A percentile compares a stretch with the other conserved stretches of the same genome.
Conservation (phyloP, 192 early-diverging fungal species). For the Lunasporangiospora selenospora region DNA sequence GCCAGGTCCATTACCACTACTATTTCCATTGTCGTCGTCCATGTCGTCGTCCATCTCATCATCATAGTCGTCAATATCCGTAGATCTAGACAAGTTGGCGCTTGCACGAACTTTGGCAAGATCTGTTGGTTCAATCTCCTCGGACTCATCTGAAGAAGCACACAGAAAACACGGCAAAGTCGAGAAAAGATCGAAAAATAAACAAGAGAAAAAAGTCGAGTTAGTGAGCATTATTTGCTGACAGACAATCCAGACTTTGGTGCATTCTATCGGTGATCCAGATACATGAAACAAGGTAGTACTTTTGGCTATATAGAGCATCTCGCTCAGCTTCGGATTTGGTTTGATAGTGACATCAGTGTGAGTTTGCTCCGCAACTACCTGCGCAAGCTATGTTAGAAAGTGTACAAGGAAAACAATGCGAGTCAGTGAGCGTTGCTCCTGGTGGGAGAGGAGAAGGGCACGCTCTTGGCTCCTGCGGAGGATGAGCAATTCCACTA, state of each 20-base stretch:
- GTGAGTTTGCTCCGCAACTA: conserved; percentile 71
- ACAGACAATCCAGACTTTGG: background rate
- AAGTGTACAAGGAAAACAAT: no score
- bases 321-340: conserved; percentile 65
- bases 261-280: background rate
- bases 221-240: background rate
- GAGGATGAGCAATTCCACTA: no score
- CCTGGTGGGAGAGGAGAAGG: no score
- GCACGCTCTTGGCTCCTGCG: no score
- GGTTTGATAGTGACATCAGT: conserved; percentile 64
- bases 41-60: conserved; percentile 26
- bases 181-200: background rate
- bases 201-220: background rate
- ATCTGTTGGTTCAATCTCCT: conserved; percentile 48
- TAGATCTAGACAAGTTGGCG: no score
- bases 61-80: background rate
- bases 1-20: conserved; percentile 31
- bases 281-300: conserved; percentile 5
- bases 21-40: conserved; percentile 28
- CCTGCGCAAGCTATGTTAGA: conserved; percentile 56
- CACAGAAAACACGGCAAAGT: background rate
- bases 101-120: conserved; percentile 8
- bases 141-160: conserved; percentile 30
- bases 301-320: conserved; percentile 66
- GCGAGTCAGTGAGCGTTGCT: no score